These are phyloP conservation scores for Sutorius australiensis DNA, from an alignment of 768 basidiomycete species.

Conservation along the genomic window DNA sequence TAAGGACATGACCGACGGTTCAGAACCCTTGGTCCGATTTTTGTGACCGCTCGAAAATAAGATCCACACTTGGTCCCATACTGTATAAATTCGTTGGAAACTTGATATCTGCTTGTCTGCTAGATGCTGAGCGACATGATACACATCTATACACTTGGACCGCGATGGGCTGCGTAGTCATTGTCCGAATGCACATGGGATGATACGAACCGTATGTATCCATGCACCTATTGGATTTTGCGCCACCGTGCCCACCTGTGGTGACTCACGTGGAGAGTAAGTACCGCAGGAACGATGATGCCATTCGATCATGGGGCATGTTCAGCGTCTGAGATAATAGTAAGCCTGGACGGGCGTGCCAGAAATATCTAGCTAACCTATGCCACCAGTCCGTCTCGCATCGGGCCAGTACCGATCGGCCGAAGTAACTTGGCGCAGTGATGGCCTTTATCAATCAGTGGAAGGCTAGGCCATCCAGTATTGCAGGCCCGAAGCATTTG, in stretches of 20 bases:
- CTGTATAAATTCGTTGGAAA: no score
- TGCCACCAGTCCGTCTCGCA: background rate
- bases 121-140: background rate
- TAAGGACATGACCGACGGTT: background rate
- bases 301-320: background rate
- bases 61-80: no score
- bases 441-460: background rate
- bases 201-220: background rate
- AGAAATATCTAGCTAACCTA: background rate
- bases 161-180: no score
- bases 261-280: background rate
- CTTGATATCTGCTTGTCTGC: no score
- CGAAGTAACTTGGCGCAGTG: background rate
- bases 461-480: no score
- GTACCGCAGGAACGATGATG: background rate
- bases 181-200: background rate
- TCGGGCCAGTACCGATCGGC: background rate
- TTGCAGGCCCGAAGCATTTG: no score
- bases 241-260: background rate
- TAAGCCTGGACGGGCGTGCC: background rate
- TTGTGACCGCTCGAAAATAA: background rate
- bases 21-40: background rate
- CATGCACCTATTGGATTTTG: background rate
- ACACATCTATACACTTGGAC: no score
- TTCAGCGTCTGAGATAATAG: background rate